Base-by-base conservation (phyloP, 495 filamentous ascomycete genomes). In the Chaetomidium leptoderma region DNA sequence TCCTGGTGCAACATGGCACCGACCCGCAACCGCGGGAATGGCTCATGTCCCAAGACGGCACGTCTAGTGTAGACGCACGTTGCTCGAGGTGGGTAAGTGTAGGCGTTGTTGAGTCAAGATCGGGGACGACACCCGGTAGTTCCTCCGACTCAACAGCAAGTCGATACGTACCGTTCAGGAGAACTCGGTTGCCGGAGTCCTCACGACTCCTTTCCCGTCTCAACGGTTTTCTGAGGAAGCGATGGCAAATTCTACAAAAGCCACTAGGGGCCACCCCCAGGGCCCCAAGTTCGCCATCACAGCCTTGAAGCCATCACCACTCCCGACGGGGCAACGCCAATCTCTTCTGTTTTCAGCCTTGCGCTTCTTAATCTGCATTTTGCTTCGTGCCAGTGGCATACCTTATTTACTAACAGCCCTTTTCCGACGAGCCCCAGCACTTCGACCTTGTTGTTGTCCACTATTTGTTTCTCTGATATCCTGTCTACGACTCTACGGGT, bases 231-330 rank as follows among this genome's bases (percentile, higher is more conserved):
- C n/a, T n/a, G n/a, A n/a, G 16, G 11, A 21, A 37, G 54, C 35
- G 56, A 64, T 56, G 65, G 57, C 59, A 58, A 61, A 60, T 60
- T 68, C 47, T 71, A 71, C 69, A 71, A 64, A 71, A 66, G 63
- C 52, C 65, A 36, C 53, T 49, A 42, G 47, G 57, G 52, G 42
- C 47, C 59, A 55, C 59, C 57, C 57, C 51, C 50, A 26, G 27
- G 32, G 49, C 57, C 57, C 51, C 50, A 26, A 32, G 32, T 45
- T 55, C 42, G 37, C 55, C 58, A 56, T 50, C 57, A 50, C 42
- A 45, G 60, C 53, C 24, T 56, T 48, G 60, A 63, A 59, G 60
- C 48, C 65, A 70, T 60, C 64, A 61, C 44, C 53, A 62, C 35
- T 42, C 19, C 40, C 35, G 26, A 36, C 35, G 45, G 21, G 21